These are phyloP conservation scores for Erythrophleum ivorense DNA, from an alignment of 331 rosid genomes.

Conservation along the genomic window DNA sequence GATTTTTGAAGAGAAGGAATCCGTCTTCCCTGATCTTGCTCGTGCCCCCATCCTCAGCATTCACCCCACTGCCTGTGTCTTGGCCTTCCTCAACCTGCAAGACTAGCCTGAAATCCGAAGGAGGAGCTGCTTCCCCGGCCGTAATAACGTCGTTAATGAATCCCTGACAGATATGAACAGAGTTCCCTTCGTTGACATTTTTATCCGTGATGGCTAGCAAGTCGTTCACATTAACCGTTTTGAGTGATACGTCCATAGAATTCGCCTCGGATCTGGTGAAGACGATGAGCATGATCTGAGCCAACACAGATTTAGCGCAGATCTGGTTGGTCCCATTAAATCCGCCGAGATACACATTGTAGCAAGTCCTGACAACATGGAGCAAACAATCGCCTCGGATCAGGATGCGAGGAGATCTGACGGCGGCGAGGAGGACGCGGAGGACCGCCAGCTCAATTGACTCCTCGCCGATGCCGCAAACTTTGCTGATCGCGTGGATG, in stretches of 20 bases:
- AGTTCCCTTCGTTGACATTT: conserved; percentile 90
- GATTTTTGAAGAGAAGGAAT: conserved; percentile 77
- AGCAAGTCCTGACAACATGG: too few species aligned
- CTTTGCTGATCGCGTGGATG: too few species aligned
- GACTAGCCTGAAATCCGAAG: too few species aligned
- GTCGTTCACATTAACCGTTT: conserved; percentile 68
- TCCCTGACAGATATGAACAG: conserved; percentile 72
- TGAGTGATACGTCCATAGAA: conserved; percentile 58
- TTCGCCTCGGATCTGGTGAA: conserved; percentile 79
- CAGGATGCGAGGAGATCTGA: too few species aligned
- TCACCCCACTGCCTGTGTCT: conserved; percentile 47
- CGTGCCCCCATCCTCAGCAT: conserved; percentile 55
- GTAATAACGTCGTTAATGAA: conserved; percentile 83
- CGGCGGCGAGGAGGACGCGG: too few species aligned
- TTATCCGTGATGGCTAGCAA: conserved; percentile 87
- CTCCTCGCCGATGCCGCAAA: too few species aligned
- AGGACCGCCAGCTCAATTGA: too few species aligned
- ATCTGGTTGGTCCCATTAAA: conserved; percentile 98
- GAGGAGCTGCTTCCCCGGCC: conserved; percentile 61
- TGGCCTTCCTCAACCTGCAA: too few species aligned
- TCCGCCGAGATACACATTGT: too few species aligned
- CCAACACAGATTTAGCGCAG: conserved; percentile 94
- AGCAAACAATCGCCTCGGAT: too few species aligned
- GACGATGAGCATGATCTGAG: conserved; percentile 82
- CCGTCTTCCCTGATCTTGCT: conserved; percentile 95